A percentile compares a stretch with the other conserved stretches of the same genome.
These are phyloP conservation scores for Stephania japonica DNA, from an alignment of 164 flowering plant genomes.

Conservation along the genomic window DNA sequence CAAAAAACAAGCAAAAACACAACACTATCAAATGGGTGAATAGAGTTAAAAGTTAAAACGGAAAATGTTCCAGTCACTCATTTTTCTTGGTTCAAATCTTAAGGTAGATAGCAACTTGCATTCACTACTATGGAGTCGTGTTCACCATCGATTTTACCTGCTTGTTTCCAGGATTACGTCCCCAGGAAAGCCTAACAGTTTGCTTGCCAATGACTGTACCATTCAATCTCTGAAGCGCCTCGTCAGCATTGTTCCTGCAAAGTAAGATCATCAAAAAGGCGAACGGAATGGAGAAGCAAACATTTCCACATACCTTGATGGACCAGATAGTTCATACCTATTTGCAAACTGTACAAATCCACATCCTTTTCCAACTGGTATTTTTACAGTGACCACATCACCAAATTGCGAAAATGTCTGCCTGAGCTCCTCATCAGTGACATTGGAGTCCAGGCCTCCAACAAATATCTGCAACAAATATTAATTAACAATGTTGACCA, in stretches of 20 bases:
- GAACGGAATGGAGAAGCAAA: neutral
- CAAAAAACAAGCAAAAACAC: neutral
- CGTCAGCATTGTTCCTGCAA: conserved; percentile 71
- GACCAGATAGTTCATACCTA: conserved; percentile 37
- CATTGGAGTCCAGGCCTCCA: conserved; percentile 88
- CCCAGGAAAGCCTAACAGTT: conserved; percentile 94
- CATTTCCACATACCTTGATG: neutral
- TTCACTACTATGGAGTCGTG: neutral
- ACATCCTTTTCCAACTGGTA: conserved; percentile 89
- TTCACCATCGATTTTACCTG: conserved; percentile 36
- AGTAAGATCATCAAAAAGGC: neutral
- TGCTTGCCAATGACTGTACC: conserved; percentile 82
- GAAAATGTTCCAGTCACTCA: neutral
- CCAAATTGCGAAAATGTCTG: conserved; percentile 78
- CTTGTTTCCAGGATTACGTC: conserved; percentile 91
- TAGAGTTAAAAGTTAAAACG: neutral
- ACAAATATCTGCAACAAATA: conserved; percentile 70
- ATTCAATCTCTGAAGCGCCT: conserved; percentile 72
- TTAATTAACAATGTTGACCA: conserved; percentile 12
- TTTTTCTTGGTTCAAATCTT: neutral
- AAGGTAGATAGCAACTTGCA: neutral
- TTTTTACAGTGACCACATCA: conserved; percentile 80
- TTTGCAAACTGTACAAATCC: conserved; percentile 92
- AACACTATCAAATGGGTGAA: neutral
- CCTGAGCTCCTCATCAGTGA: conserved; percentile 82